Percentiles rank a stretch among this genome's conserved stretches.
Conservation (phyloP, 1,139 yeast genomes). For the Candida sp. region DNA sequence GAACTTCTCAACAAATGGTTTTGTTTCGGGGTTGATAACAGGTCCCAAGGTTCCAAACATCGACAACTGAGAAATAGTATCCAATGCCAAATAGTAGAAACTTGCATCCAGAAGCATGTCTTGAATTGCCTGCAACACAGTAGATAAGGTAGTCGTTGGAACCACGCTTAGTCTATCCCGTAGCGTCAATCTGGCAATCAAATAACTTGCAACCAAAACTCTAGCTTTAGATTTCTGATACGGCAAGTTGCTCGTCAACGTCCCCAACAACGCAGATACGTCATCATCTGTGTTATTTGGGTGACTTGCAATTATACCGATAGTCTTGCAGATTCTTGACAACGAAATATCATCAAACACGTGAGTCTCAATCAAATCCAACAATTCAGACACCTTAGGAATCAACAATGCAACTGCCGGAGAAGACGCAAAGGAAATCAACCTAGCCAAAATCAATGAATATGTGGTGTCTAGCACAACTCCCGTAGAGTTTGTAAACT, state of each 20-base stretch:
- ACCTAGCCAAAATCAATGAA: slow-evolving; percentile 31
- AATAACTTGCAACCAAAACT: slow-evolving; percentile 45
- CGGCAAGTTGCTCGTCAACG: slow-evolving; percentile 17
- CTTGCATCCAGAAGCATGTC: slow-evolving; percentile 21
- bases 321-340: slow-evolving; percentile 44
- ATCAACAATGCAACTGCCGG: slow-evolving; percentile 28
- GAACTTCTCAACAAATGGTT: slow-evolving; percentile 23
- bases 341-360: slow-evolving; percentile 37
- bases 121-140: slow-evolving; percentile 15
- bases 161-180: slow-evolving; percentile 36
- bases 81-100: slow-evolving; percentile 38
- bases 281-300: slow-evolving; percentile 19
- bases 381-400: slow-evolving; percentile 20
- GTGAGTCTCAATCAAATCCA: slow-evolving; percentile 26
- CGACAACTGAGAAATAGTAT: slow-evolving; percentile 57
- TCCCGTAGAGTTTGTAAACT: slow-evolving; percentile 17
- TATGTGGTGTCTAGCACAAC: slow-evolving; percentile 23
- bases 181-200: slow-evolving; percentile 55
- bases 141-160: slow-evolving; percentile 9
- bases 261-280: slow-evolving; percentile 14
- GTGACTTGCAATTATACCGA: slow-evolving; percentile 64
- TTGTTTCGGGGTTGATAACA: slow-evolving; percentile 14
- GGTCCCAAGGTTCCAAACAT: slow-evolving; percentile 63
- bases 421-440: slow-evolving; percentile 41
- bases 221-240: slow-evolving; percentile 25